These are phyloP conservation scores for Ricinus communis DNA, from an alignment of 345 rosid genomes.

Conservation along the genomic window DNA sequence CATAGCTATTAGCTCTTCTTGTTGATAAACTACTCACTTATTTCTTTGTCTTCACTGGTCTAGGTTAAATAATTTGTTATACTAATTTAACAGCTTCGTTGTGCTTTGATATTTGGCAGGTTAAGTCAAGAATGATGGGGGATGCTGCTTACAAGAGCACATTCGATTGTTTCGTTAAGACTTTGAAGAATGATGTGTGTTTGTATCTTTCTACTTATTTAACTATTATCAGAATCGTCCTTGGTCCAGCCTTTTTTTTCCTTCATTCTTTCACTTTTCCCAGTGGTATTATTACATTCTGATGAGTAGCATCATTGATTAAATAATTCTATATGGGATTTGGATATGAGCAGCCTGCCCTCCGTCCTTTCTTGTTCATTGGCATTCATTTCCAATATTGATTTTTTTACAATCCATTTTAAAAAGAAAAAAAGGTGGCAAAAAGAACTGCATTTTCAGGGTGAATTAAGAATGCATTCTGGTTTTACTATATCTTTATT, in stretches of 20 bases:
- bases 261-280: not conserved
- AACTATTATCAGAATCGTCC: too few relatives aligned
- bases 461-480: not conserved
- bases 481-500: not conserved
- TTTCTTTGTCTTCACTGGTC: not conserved
- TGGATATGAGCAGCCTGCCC: not conserved
- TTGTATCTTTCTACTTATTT: not conserved
- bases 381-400: not conserved
- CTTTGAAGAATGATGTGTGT: conserved; percentile 79
- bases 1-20: not conserved
- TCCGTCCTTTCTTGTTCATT: not conserved
- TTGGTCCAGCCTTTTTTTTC: too few relatives aligned
- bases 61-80: not conserved
- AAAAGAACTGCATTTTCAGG: not conserved
- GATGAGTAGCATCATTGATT: not conserved
- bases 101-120: conserved; percentile 43
- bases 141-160: conserved; percentile 88
- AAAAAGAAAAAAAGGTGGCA: too few relatives aligned
- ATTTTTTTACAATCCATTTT: not conserved
- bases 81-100: conserved; percentile 6
- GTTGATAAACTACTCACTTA: not conserved
- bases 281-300: not conserved
- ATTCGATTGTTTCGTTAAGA: conserved; percentile 83
- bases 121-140: conserved; percentile 99
- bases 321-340: not conserved